phyloP scores from a whole-genome alignment of 202 grass and related monocot species.

The Brachypodium distachyon region DNA sequence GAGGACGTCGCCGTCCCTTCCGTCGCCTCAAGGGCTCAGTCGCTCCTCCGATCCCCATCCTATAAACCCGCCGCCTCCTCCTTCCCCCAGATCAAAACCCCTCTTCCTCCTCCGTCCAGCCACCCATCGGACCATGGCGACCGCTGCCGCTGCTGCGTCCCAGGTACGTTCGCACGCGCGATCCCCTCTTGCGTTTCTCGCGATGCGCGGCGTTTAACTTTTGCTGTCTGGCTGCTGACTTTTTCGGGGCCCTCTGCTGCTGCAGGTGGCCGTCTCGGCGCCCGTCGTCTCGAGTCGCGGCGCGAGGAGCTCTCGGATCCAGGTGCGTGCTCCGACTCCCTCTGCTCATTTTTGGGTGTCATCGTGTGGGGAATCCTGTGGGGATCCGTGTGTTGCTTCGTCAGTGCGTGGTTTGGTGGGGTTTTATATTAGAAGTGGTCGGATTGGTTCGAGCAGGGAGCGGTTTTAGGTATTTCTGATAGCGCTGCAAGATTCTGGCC shows the following conservation, averaged over 20 bases:
- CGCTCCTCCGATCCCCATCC: background rate
- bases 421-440: background rate
- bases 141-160: conserved; percentile 43
- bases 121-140: conserved; percentile 40
- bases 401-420: background rate
- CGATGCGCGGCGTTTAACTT: background rate
- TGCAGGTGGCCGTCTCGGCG: conserved; percentile 46
- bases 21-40: conserved; percentile 42
- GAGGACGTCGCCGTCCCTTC: conserved; percentile 33
- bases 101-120: background rate
- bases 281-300: conserved; percentile 40
- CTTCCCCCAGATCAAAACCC: conserved; percentile 16
- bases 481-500: background rate
- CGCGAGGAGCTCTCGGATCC: conserved; percentile 31
- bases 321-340: conserved; percentile 34
- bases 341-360: no score
- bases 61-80: conserved; percentile 29
- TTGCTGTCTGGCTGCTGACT: background rate
- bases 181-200: background rate
- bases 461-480: background rate
- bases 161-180: conserved; percentile 25
- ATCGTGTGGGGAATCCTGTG: background rate
- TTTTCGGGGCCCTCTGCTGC: background rate
- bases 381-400: no score
- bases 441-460: background rate